Evolutionary conservation across 192 early-diverging fungal genomes (phyloP).

Genomic region (Glomus cerebriforme): DNA sequence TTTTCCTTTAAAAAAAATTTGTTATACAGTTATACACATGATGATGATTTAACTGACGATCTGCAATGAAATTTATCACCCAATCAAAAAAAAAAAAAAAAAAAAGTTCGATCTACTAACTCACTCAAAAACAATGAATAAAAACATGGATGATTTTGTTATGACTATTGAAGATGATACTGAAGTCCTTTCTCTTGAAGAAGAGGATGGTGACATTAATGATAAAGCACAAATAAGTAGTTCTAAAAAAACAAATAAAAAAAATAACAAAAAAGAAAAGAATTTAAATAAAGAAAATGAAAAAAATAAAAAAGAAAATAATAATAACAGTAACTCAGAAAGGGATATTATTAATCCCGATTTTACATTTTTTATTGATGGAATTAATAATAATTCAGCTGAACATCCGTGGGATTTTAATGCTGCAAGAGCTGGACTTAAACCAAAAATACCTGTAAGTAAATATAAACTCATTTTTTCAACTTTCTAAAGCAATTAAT

Average conservation of each 20-base stretch:
- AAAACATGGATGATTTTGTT: constrained; percentile 56
- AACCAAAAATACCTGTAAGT: constrained; percentile 53
- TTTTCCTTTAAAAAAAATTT: no score
- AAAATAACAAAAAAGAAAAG: constrained; percentile 40
- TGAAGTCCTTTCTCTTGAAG: constrained; percentile 54
- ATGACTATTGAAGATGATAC: constrained; percentile 74
- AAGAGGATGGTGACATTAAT: constrained; percentile 37
- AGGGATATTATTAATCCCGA: constrained; percentile 64
- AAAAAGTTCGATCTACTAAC: no score
- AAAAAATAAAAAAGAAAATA: constrained; percentile 41
- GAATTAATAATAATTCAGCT: constrained; percentile 59
- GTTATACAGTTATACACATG: no score
- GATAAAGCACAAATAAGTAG: not conserved
- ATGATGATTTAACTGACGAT: no score
- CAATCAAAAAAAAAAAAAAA: not conserved
- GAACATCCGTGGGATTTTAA: constrained; percentile 81
- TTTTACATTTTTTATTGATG: constrained; percentile 80
- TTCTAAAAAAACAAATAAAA: constrained; percentile 36
- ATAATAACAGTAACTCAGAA: constrained; percentile 47
- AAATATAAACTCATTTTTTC: not conserved
- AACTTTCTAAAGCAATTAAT: no score
- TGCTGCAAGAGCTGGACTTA: constrained; percentile 73
- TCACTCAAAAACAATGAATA: no score
- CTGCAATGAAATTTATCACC: not conserved
- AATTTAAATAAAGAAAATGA: constrained; percentile 35